Evolutionary conservation across 2,329 filamentous ascomycete genomes (phyloP).

Genomic region (Botrytis hyacinthi): DNA sequence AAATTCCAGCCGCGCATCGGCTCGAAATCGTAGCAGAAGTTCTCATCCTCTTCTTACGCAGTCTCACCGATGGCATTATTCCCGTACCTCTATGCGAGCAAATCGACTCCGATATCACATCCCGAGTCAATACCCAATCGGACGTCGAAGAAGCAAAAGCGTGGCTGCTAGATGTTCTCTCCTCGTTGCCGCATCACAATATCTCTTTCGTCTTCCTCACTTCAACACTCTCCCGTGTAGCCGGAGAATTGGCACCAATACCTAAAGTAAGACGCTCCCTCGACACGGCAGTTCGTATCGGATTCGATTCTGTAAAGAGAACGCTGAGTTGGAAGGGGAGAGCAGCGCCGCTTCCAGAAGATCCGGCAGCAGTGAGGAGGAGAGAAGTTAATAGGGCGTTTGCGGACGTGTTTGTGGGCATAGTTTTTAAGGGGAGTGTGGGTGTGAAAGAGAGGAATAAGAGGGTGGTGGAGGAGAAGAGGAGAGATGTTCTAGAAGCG

Average conservation of each 20-base stretch:
- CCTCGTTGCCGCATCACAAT: constrained; percentile 71
- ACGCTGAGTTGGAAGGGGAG: constrained; percentile 35
- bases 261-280: constrained; percentile 27
- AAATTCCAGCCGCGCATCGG: constrained; percentile 63
- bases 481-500: constrained; percentile 65
- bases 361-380: constrained; percentile 53
- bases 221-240: constrained; percentile 65
- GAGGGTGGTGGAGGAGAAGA: constrained; percentile 60
- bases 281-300: constrained; percentile 26
- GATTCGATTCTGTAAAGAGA: constrained; percentile 32
- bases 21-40: constrained; percentile 72
- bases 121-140: constrained; percentile 45
- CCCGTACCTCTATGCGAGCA: constrained; percentile 67
- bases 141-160: constrained; percentile 55
- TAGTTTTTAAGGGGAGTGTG: constrained; percentile 55
- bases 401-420: constrained; percentile 62
- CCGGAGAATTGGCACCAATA: constrained; percentile 51
- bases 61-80: constrained; percentile 77
- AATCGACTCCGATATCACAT: constrained; percentile 56
- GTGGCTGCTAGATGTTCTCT: constrained; percentile 70
- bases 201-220: constrained; percentile 88
- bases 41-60: constrained; percentile 70
- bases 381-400: constrained; percentile 59
- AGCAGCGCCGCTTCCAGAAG: constrained; percentile 40
- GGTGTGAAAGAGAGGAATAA: constrained; percentile 53